Conservation (phyloP, 139 green algal genomes). For the Pseudopediastrum boryanum region DNA sequence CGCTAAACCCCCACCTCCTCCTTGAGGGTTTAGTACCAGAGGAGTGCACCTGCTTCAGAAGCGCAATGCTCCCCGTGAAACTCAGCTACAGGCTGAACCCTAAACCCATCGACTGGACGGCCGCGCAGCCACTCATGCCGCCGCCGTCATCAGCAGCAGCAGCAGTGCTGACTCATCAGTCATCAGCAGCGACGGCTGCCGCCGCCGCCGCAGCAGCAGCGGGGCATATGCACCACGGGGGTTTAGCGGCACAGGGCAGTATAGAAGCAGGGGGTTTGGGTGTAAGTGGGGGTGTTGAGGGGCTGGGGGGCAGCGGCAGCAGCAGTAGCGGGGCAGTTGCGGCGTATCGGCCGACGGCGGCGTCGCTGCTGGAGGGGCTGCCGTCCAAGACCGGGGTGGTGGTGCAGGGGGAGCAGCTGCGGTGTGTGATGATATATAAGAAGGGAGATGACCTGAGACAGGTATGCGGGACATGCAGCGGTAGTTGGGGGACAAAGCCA, state of each 20-base stretch:
- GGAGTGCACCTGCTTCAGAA: slow-evolving; percentile 93
- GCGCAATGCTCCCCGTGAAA: slow-evolving; percentile 81
- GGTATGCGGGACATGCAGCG: slow-evolving; percentile 82
- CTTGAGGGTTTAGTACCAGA: slow-evolving; percentile 58
- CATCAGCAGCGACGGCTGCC: not conserved
- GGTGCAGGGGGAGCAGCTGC: slow-evolving; percentile 28
- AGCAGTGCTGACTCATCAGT: not conserved
- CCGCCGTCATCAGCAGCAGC: slow-evolving; percentile 27
- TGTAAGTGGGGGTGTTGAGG: not conserved
- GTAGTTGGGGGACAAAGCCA: not conserved
- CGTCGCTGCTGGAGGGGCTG: not conserved
- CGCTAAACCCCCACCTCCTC: slow-evolving; percentile 76
- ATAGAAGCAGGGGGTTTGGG: slow-evolving; percentile 9
- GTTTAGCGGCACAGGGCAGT: too few relatives aligned
- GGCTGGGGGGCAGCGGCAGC: not conserved
- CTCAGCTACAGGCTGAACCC: slow-evolving; percentile 67
- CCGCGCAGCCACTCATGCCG: not conserved
- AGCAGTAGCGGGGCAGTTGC: slow-evolving; percentile 12
- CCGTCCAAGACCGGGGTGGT: slow-evolving; percentile 2
- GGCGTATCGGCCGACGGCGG: not conserved
- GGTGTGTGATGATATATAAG: slow-evolving; percentile 95
- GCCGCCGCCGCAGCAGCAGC: not conserved
- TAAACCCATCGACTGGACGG: slow-evolving; percentile 16
- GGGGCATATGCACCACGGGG: too few relatives aligned
- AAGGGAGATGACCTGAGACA: slow-evolving; percentile 97